These are phyloP conservation scores for Penicillium brasilianum DNA, from an alignment of 2,329 filamentous ascomycete genomes.

Conservation along the genomic window DNA sequence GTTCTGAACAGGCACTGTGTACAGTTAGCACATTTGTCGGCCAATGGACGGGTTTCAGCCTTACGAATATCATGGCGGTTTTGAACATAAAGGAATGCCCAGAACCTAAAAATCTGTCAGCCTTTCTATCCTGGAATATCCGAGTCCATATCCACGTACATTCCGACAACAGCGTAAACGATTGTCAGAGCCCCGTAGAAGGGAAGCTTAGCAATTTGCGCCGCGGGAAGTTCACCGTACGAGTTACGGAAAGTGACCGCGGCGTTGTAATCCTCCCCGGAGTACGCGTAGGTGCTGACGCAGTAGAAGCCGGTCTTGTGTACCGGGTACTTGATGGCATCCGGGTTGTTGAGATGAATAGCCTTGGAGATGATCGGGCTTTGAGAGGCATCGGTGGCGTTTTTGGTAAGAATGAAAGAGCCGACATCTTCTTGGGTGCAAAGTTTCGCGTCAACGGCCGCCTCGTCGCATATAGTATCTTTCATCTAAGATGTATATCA, in stretches of 20 bases:
- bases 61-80: conserved; percentile 87
- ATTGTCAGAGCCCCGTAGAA: conserved; percentile 97
- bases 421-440: conserved; percentile 82
- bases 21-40: conserved; percentile 39
- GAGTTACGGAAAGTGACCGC: conserved; percentile 93
- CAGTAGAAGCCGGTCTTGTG: conserved; percentile 96
- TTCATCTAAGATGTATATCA: conserved; percentile 49
- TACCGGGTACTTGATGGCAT: conserved; percentile 77
- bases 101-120: conserved; percentile 64
- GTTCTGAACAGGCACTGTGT: conserved; percentile 87
- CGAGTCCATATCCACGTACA: conserved; percentile 52
- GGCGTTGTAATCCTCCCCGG: conserved; percentile 71
- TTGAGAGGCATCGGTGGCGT: conserved; percentile 73
- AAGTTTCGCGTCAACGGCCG: conserved; percentile 68
- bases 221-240: conserved; percentile 92
- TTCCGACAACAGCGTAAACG: conserved; percentile 83
- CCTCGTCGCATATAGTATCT: conserved; percentile 76
- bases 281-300: conserved; percentile 76
- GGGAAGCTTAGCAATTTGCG: conserved; percentile 94
- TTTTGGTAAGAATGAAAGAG: conserved; percentile 78
- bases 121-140: neutral
- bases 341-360: conserved; percentile 76
- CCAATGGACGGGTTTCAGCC: conserved; percentile 30
- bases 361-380: conserved; percentile 79
- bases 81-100: conserved; percentile 94